Base-by-base conservation (phyloP, 371 early-diverging fungal species). In the Chytridium lagenaria region DNA sequence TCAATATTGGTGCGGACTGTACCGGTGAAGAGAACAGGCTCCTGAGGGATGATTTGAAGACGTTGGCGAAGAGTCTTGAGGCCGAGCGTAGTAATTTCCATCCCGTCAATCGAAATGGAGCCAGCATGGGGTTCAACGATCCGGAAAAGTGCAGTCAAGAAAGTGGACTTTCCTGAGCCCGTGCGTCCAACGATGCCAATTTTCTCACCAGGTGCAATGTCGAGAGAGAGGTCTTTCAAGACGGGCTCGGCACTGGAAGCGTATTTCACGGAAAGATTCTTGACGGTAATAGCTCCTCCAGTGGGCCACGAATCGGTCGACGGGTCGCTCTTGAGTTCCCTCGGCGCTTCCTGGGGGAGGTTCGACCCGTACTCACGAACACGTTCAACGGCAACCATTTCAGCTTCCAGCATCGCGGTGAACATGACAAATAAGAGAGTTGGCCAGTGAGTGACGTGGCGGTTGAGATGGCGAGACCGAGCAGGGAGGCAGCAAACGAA, bases 161-260 rank as follows among this genome's bases (percentile, higher is more conserved):
- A 81, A 26, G 92, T 92, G 30, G 91, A 90, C 81, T 98, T 98
- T 59, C 98, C 98, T 16, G 94, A 91, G 31, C 96, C 96, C 0
- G 84, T 84, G 15, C 82, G n/a, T 0, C 90, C 90, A 22, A 90
- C 87, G 39, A 90, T 84, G 23, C 89, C 91, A 70, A 86, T 67
- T 68, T 84, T 83, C 68, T 83, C 82, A 12, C 77, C 74, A 5
- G 80, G 64, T 7, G 69, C 12, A 59, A 86, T 73, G 19, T 10
- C 50, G 36, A 94, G 88, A 0, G 87, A 83, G 0, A 96, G 78
- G 74, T 86, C 81, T 49, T 88, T 86, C 52, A 96, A 77, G 1
- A 94, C 95, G 0, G 76, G 55, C 28, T 76, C 79, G 55, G 70
- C 69, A 16, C 68, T n/a, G 23, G 44, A n/a, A 15, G 33, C 61